Conservation (phyloP, 192 early-diverging fungal species). For the Dimargaris xerosporica region DNA sequence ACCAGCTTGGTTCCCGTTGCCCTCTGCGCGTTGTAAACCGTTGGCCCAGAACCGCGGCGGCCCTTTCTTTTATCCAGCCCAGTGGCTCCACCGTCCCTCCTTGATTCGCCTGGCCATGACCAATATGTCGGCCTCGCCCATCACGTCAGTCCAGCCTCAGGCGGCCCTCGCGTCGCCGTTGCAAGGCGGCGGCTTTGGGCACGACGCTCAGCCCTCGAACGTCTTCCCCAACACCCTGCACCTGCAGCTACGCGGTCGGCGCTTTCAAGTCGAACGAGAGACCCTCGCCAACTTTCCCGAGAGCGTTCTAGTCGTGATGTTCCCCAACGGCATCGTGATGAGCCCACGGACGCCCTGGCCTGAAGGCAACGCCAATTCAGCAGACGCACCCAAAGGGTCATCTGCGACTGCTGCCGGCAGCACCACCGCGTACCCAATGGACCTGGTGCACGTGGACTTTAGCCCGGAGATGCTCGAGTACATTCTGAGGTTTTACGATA, state of each 20-base stretch:
- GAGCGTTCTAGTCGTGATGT: conserved; percentile 42
- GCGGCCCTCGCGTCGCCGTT: background rate
- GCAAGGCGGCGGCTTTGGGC: background rate
- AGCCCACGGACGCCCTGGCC: conserved; percentile 9
- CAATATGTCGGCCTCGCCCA: conserved; percentile 9
- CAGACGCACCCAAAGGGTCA: background rate
- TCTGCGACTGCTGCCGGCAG: background rate
- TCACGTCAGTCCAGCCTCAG: conserved; percentile 13
- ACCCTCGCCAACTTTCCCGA: conserved; percentile 39
- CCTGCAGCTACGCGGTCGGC: conserved; percentile 38
- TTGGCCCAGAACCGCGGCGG: too few relatives aligned
- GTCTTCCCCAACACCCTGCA: conserved; percentile 32
- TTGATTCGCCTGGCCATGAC: background rate
- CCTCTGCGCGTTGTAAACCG: too few relatives aligned
- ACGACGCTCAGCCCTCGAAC: conserved; percentile 11
- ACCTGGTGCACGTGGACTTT: conserved; percentile 25
- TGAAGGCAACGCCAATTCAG: background rate
- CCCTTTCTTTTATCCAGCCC: background rate
- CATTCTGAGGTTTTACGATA: conserved; percentile 26
- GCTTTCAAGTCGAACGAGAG: conserved; percentile 38
- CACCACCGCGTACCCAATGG: background rate
- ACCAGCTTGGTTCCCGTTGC: too few relatives aligned
- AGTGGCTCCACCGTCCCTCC: background rate
- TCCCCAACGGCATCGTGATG: conserved; percentile 40
- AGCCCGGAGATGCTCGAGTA: conserved; percentile 31